Percentiles rank a stretch among this genome's conserved stretches.
phyloP scores from a whole-genome alignment of 140 eudicot species.

The Flaveria floridana region DNA sequence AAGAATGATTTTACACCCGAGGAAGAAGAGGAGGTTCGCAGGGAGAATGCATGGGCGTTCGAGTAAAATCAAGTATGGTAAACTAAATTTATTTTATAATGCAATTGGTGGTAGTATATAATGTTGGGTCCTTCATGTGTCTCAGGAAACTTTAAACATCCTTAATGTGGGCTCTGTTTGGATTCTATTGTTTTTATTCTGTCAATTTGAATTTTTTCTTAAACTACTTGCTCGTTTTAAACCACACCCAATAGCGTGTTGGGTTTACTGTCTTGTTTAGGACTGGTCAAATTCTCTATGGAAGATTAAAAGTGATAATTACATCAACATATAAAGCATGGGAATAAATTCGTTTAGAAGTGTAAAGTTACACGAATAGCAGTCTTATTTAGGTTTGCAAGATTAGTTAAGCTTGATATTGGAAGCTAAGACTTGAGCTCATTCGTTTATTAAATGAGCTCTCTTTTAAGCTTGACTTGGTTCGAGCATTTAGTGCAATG shows the following conservation, averaged over 20 bases:
- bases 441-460: too few relatives aligned
- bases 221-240: slow-evolving; percentile 2
- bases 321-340: background rate
- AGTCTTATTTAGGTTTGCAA: too few relatives aligned
- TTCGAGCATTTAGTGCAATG: too few relatives aligned
- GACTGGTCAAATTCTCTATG: background rate
- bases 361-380: too few relatives aligned
- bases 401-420: too few relatives aligned
- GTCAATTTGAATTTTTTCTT: background rate
- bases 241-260: background rate
- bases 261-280: background rate
- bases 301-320: background rate
- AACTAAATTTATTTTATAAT: slow-evolving; percentile 8
- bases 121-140: slow-evolving; percentile 19
- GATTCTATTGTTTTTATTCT: background rate
- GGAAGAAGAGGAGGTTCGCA: slow-evolving; percentile 52
- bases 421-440: too few relatives aligned
- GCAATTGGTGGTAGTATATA: slow-evolving; percentile 27
- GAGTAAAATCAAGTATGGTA: slow-evolving; percentile 23
- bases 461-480: too few relatives aligned
- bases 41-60: slow-evolving; percentile 56
- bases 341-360: background rate
- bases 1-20: slow-evolving; percentile 48
- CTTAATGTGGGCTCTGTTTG: slow-evolving; percentile 21
- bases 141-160: slow-evolving; percentile 14